Base-by-base conservation (phyloP, 2,329 filamentous ascomycete genomes). In the Drechslerella coelobrocha region DNA sequence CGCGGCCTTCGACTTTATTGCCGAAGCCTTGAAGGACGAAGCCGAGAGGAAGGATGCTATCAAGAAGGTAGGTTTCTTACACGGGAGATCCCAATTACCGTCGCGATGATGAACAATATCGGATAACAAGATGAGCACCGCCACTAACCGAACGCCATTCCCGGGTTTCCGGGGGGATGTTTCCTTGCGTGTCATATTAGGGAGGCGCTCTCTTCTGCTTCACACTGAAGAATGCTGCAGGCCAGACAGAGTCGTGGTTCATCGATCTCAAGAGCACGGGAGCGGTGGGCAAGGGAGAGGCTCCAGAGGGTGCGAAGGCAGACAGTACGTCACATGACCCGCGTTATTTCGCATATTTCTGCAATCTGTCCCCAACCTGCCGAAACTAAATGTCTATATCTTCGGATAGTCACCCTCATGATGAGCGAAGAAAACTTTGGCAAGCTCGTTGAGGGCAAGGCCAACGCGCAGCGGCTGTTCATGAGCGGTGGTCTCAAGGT, bases 401-500 rank as follows among this genome's bases (percentile, higher is more conserved):
- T 21, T 1, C 2, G 23, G 26, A 12, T 68, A 94, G 93, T 97
- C 69, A 95, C 91, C n/a, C 85, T 97, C 48, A 80, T 84, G 3
- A 85, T 97, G 75, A 90, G 88, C 69, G 94, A 99, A 73, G 85
- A 86, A 65, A 91, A 97, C 81, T 99, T 99, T 78, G 86, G 82
- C 74, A 88, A 89, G 79, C 85, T 99, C 74, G 88, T 96, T 60
- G 78, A 83, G 37, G 94, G 94, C 78, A 91, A 95, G 83, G 91
- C 90, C 76, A 96, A 97, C 78, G 92, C 94, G 63, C 94, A 99
- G 84, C 88, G 88, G 76, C 83, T 99, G 74, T 97, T 97, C 82
- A 97, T 99, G 93, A 86, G 86, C n/a, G 94, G 94, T 77, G 97
- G 96, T 85, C 84, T 99, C 78, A 99, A 97, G 89, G 86, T 97